phyloP scores from a whole-genome alignment of 805 yeast species.

The Saccharomycopsis selenospora region DNA sequence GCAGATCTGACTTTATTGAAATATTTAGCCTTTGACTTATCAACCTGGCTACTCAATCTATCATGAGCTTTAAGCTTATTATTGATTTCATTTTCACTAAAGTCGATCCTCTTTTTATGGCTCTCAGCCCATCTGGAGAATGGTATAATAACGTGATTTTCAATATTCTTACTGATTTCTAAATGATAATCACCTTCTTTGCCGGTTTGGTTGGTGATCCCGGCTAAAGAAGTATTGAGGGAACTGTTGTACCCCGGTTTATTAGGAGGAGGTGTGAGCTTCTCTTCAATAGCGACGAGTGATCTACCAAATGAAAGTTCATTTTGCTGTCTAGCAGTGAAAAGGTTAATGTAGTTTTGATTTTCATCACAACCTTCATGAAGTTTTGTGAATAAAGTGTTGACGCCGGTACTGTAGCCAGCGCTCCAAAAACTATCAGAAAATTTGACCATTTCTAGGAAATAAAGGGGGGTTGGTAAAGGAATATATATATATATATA shows the following conservation, averaged over 20 bases:
- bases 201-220: slow-evolving; percentile 46
- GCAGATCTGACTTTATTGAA: slow-evolving; percentile 70
- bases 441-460: slow-evolving; percentile 42
- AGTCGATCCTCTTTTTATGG: slow-evolving; percentile 59
- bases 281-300: slow-evolving; percentile 35
- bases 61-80: slow-evolving; percentile 48
- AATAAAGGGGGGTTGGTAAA: not conserved
- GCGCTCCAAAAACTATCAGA: slow-evolving; percentile 73
- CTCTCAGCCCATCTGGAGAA: slow-evolving; percentile 69
- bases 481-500: too few species aligned
- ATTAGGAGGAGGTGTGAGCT: slow-evolving; percentile 32
- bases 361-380: slow-evolving; percentile 52
- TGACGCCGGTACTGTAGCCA: slow-evolving; percentile 52
- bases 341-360: slow-evolving; percentile 57
- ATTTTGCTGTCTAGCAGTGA: slow-evolving; percentile 63
- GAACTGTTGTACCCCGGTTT: slow-evolving; percentile 44
- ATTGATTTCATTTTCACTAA: slow-evolving; percentile 47
- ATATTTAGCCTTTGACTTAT: slow-evolving; percentile 54
- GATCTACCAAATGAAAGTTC: slow-evolving; percentile 60
- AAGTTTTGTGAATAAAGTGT: slow-evolving; percentile 44
- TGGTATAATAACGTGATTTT: slow-evolving; percentile 55
- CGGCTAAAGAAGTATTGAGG: slow-evolving; percentile 52
- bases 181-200: slow-evolving; percentile 54
- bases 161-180: slow-evolving; percentile 55
- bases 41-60: slow-evolving; percentile 39